Base-by-base conservation (phyloP, 768 basidiomycete genomes). In the Chalciporus chontae region DNA sequence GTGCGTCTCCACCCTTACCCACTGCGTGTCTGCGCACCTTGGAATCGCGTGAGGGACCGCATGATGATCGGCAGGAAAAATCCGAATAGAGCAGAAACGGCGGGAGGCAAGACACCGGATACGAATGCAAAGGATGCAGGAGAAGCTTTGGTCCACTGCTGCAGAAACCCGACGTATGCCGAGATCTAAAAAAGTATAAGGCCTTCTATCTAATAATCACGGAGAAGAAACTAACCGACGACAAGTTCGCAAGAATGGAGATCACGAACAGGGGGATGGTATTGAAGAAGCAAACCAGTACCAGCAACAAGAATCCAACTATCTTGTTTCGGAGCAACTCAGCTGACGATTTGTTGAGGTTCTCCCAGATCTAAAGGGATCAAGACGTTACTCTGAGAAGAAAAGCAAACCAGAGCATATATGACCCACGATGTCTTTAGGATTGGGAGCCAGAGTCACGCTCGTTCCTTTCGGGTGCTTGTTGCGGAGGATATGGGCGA, bases 31-130 rank as follows among this genome's bases (percentile, higher is more conserved):
- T 56, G 61, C 31, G 74, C 73, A 45, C 83, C 84, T 73, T 85
- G 87, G 51, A 88, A 92, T 65, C 71, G 72, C 6, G 76, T 77
- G 42, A 95, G 72, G 77, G 81, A 79, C 45, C 96, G 86, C 83
- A 99, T 97, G 67, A 94, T 73, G 61, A 91, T 80, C 2, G 96
- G 96, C 31, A 99, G 75, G 68, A 93, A 82, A 72, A 89, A 94
- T 14, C 89, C 88, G 60, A 99, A 96, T 15, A 93, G 48, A 5
- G 90, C 87, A 8, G 91, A 90, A 32, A 98, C 81, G 0, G 89
- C 75, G 0, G 96, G 91, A 3, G 96, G 96, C 17, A 97, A 73
- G 27, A 97, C 85, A 86, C 94, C 94, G 64, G 92, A 94, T 32
- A 94, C 74, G 53, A 96, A 67, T 0, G 90, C 83, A 68, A 98